These are phyloP conservation scores for Hypoxylon cercidicola DNA, from an alignment of 495 filamentous ascomycete species.

Conservation along the genomic window DNA sequence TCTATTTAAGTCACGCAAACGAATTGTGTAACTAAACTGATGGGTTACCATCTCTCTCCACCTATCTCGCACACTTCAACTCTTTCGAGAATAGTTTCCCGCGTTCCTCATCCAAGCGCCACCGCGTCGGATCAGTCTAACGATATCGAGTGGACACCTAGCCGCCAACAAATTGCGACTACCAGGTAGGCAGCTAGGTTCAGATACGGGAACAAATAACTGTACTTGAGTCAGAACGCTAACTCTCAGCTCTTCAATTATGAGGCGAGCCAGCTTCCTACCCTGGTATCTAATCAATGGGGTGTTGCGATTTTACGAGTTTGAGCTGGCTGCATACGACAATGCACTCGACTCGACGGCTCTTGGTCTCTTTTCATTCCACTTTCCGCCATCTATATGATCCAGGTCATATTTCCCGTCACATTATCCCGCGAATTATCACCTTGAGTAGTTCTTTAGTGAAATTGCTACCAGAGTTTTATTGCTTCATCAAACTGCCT, in stretches of 20 bases:
- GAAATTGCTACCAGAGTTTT: not conserved
- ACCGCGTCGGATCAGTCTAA: slow-evolving; percentile 9
- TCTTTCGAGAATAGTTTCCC: slow-evolving; percentile 9
- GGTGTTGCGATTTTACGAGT: not conserved
- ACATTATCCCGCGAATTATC: not conserved
- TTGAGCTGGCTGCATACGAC: not conserved
- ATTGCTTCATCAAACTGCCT: not conserved
- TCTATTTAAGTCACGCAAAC: slow-evolving; percentile 19
- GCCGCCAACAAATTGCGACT: not conserved
- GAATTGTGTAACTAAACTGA: slow-evolving; percentile 31
- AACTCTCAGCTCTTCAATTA: not conserved
- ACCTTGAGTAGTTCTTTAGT: not conserved
- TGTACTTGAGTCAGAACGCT: not conserved
- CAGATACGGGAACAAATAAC: not conserved
- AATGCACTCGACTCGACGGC: not conserved
- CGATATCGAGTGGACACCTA: not conserved
- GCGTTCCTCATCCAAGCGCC: slow-evolving; percentile 2
- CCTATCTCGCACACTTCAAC: not conserved
- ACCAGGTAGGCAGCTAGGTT: too few species aligned
- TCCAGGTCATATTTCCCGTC: not conserved
- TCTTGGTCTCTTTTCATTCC: not conserved
- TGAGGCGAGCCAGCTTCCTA: not conserved
- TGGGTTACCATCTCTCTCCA: not conserved
- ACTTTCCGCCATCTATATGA: not conserved
- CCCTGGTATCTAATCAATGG: too few species aligned